phyloP scores from a whole-genome alignment of 345 rosid species.

The Schrenkiella parvula region DNA sequence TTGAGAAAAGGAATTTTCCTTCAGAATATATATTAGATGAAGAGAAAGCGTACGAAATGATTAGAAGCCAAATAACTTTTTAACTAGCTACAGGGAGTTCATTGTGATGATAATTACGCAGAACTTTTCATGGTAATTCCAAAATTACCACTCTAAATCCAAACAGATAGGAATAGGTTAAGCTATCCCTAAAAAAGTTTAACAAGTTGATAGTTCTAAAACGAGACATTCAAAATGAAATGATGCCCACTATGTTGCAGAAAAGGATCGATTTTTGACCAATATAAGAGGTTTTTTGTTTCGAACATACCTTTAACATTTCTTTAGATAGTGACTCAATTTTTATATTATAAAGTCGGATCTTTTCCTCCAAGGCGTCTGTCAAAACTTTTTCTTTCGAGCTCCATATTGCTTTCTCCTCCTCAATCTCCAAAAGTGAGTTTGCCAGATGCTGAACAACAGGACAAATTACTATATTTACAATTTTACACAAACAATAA shows the following conservation, averaged over 20 bases:
- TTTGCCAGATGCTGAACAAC: slow-evolving; percentile 64
- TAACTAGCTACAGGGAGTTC: not conserved
- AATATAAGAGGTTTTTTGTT: slow-evolving; percentile 7
- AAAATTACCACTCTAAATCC: not conserved
- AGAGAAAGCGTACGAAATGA: slow-evolving; percentile 2
- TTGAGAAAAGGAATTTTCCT: not conserved
- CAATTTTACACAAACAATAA: slow-evolving; percentile 3
- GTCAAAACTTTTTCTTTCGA: slow-evolving; percentile 67
- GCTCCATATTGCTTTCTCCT: slow-evolving; percentile 79
- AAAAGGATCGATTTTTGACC: not conserved
- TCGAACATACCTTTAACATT: slow-evolving; percentile 51
- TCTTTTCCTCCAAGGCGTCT: slow-evolving; percentile 59
- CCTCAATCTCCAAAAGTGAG: slow-evolving; percentile 87
- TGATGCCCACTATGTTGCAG: not conserved
- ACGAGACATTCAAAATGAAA: not conserved
- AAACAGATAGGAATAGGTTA: slow-evolving; percentile 4
- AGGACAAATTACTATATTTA: not conserved
- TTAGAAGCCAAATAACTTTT: not conserved
- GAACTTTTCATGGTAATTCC: slow-evolving; percentile 3
- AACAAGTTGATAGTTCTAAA: slow-evolving; percentile 1
- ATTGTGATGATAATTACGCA: slow-evolving; percentile 1
- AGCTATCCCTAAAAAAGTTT: not conserved
- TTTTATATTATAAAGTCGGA: slow-evolving; percentile 41
- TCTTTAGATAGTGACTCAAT: slow-evolving; percentile 41
- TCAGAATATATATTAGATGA: not conserved